Evolutionary conservation across 164 flowering plant species (phyloP).

Genomic region (Tetrastigma voinierianum): DNA sequence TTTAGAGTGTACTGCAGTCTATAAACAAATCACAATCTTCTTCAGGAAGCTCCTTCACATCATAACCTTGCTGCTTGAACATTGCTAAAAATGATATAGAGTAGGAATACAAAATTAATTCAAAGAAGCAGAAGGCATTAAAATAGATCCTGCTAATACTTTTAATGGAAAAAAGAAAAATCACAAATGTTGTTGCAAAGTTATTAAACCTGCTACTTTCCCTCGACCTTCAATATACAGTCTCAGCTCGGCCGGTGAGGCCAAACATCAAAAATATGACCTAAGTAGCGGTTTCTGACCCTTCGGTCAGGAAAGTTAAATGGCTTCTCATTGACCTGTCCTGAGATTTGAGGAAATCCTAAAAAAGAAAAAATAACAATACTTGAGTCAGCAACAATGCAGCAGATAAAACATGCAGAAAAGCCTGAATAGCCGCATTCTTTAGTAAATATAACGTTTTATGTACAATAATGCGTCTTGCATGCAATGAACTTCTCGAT

Average conservation of each 20-base stretch:
- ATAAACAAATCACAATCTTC: slow-evolving; percentile 37
- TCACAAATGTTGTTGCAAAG: slow-evolving; percentile 1
- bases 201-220: slow-evolving; percentile 73
- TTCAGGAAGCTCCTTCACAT: slow-evolving; percentile 68
- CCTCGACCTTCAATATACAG: slow-evolving; percentile 72
- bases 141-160: background rate
- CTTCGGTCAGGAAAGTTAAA: slow-evolving; percentile 54
- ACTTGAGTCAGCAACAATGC: slow-evolving; percentile 7
- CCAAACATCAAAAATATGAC: slow-evolving; percentile 61
- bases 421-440: background rate
- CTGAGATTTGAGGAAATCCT: slow-evolving; percentile 53
- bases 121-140: no score
- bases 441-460: background rate
- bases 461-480: background rate
- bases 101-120: background rate
- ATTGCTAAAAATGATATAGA: slow-evolving; percentile 40
- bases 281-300: slow-evolving; percentile 60
- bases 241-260: slow-evolving; percentile 40
- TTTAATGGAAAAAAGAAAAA: no score
- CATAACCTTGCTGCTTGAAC: slow-evolving; percentile 67
- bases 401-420: background rate
- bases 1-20: slow-evolving; percentile 45
- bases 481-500: background rate
- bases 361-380: slow-evolving; percentile 17
- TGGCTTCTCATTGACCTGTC: slow-evolving; percentile 46